Percentiles rank a stretch among this genome's conserved stretches.
Evolutionary conservation across 176 grass and related monocot species (phyloP).

Genomic region (Saccharum officinarum): DNA sequence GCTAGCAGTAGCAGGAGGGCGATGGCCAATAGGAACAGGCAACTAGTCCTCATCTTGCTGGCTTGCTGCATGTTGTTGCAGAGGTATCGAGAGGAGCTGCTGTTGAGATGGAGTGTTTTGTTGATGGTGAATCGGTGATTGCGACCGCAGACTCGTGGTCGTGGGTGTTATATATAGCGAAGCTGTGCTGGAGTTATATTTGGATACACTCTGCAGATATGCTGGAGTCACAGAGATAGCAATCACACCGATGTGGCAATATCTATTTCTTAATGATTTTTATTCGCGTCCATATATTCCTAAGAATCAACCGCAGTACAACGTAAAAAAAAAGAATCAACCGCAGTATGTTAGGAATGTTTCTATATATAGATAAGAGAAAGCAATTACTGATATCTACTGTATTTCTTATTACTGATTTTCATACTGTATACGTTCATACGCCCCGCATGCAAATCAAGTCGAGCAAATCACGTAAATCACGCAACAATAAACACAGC

Average conservation of each 20-base stretch:
- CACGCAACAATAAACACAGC: background rate
- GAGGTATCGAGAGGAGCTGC: background rate
- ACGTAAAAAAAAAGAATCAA: background rate
- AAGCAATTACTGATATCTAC: too few species aligned
- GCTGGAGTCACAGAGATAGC: background rate
- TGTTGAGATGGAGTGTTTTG: background rate
- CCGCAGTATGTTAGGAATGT: background rate
- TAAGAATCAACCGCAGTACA: background rate
- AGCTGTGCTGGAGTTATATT: background rate
- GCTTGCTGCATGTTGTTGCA: background rate
- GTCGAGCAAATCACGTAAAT: too few species aligned
- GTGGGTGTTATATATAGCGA: background rate
- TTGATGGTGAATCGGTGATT: background rate
- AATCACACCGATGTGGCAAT: background rate
- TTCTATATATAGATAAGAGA: background rate
- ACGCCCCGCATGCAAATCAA: background rate
- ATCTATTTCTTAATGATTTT: background rate
- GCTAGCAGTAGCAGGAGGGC: constrained; percentile 30
- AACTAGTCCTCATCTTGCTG: background rate
- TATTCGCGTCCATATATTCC: background rate
- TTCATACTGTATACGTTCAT: too few species aligned
- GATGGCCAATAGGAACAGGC: background rate
- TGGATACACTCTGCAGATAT: background rate
- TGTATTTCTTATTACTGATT: too few species aligned
- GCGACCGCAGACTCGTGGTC: background rate